Base-by-base conservation (phyloP, 2,329 filamentous ascomycete genomes). In the Neonectria hederae region DNA sequence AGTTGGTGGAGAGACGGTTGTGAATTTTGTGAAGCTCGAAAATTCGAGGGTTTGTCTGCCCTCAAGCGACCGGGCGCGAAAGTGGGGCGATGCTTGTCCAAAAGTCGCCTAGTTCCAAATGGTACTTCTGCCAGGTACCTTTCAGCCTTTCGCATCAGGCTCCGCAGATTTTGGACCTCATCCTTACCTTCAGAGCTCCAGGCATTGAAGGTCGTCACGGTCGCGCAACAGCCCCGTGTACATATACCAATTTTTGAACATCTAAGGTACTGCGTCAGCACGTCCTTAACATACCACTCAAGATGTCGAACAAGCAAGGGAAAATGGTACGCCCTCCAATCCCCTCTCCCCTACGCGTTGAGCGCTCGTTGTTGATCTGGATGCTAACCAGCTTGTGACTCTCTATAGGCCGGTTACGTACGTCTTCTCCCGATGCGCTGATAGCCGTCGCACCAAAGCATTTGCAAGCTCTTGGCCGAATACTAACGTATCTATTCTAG, bases 311-410 rank as follows among this genome's bases (percentile, higher is more conserved):
- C 88, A 97, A 97, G 83, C 94, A 97, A 83, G 96, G 96, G 83
- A 98, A 99, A 88, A 98, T 99, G 96, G 96, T 98, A 86, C 87
- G 93, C 90, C 63, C 69, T 62, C 59, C 70, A 68, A 66, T 73
- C 69, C 69, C 75, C 42, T 24, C 26, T 45, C 21, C 26, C 54
- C 49, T 45, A 66, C 70, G 70, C 69, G 72, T 73, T 51, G 14
- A 58, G 73, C 78, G 75, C 78, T 62, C 70, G 76, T 78, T 80
- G 77, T 81, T 80, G 70, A 76, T 76, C 80, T 83, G 87, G 80
- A 81, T 82, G 84, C 89, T 91, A 84, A 92, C 86, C 78, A 78
- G 78, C 81, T 78, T 75, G 75, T 70, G 82, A 75, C 75, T 78
- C 63, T 69, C 46, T 83, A 71, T 82, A 91, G 89, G 88, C 88